Base-by-base conservation (phyloP, 2,329 filamentous ascomycete genomes). In the Aspergillus ruber region DNA sequence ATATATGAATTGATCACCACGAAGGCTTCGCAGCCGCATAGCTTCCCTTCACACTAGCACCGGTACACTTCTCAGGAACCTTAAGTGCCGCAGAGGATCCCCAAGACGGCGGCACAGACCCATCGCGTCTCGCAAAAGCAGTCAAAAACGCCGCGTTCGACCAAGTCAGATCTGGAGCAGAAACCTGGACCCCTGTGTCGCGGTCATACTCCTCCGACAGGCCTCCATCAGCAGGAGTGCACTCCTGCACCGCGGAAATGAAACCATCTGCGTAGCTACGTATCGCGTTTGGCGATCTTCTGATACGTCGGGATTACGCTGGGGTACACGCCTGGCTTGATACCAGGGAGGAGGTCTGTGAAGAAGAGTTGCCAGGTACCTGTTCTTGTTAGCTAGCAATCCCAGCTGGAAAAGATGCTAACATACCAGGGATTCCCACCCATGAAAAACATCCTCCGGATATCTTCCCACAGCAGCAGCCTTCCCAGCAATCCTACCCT, bases 361-460 rank as follows among this genome's bases (percentile, higher is more conserved):
- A 89, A 91, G 72, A 91, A 90, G 1, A 84, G 90, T 90, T 56
- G 45, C 54, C 17, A 52, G 50, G 32, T 55, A 57, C 57, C 52
- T 59, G 27, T n/a, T 38, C 46, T 3, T 7, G 12, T 48, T 25
- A 49, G 32, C 17, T 29, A 10, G 10, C 4, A 35, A 15, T 3
- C 1, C 35, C 13, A 23, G 4, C 18, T 38, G 23, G 12, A 3
- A 32, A 5, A 32, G 9, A 5, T 3, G n/a, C 77, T 77, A 9
- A 89, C 75, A 57, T 88, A 75, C 86, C 86, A 90, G 4, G 86
- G 86, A 64, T 90, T 88, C 2, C 85, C 86, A 48, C 81, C 80
- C 66, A 83, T 84, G 66, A n/a, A 90, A 90, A 12, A 74, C 68
- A 56, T 91, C 86, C 64, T 86, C 83, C 0, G 80, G 65, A 61